phyloP scores from a whole-genome alignment of 495 filamentous ascomycete species.

The Opeltia flavorubescens region DNA sequence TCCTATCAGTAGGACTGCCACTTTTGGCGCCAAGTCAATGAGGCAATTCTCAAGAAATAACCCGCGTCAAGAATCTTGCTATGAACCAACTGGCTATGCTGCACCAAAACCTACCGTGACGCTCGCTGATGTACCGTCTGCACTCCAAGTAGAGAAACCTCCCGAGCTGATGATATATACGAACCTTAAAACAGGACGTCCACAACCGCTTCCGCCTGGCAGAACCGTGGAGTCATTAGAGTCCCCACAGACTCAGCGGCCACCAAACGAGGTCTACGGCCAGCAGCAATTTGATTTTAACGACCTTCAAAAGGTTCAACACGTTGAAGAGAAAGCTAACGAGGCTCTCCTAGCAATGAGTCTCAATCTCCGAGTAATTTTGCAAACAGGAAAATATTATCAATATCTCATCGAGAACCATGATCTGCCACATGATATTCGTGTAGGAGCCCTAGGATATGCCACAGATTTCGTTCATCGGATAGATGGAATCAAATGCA shows the following conservation, averaged over 20 bases:
- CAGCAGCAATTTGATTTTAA: conserved; percentile 19
- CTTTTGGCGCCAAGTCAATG: no score
- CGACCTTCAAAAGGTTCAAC: conserved; percentile 26
- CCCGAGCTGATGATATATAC: neutral
- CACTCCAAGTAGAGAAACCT: neutral
- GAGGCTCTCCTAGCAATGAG: conserved; percentile 22
- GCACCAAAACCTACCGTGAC: no score
- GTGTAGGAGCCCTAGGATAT: no score
- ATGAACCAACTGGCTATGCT: no score
- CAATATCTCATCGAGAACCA: neutral
- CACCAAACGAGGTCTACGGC: neutral
- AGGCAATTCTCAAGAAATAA: no score
- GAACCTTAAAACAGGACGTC: neutral
- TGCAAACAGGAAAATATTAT: conserved; percentile 23
- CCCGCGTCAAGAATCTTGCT: no score
- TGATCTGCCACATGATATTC: neutral
- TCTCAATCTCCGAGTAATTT: conserved; percentile 23
- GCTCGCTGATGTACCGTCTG: neutral
- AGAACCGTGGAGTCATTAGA: neutral
- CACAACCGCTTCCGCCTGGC: neutral
- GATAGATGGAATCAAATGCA: neutral
- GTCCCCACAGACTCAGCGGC: neutral
- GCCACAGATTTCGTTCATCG: conserved; percentile 6
- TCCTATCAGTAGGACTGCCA: no score
- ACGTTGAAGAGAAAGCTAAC: conserved; percentile 26